Conservation (phyloP, 768 basidiomycete species). For the Tephrocybe sp. region DNA sequence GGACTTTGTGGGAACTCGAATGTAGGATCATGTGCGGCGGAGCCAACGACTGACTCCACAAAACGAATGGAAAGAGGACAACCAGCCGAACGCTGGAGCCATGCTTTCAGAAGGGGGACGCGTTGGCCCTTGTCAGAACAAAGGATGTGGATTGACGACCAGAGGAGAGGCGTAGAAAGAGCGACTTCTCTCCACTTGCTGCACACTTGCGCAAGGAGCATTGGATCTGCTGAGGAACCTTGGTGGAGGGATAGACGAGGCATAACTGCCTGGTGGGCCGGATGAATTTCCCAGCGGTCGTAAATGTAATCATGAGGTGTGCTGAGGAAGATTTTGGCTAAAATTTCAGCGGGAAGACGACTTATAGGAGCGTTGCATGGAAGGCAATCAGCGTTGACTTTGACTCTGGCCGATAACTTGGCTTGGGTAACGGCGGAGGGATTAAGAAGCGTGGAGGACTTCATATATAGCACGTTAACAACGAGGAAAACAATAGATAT, state of each 20-base stretch:
- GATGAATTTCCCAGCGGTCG: background rate
- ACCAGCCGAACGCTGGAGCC: slow-evolving; percentile 4
- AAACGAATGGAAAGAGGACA: slow-evolving; percentile 9
- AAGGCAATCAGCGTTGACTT: background rate
- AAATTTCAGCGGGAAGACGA: slow-evolving; percentile 4
- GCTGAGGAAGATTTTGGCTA: slow-evolving; percentile 8
- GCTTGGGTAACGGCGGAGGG: background rate
- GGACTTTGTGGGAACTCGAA: background rate
- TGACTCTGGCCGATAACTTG: background rate
- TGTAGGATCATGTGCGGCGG: background rate
- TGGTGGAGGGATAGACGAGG: slow-evolving; percentile 3
- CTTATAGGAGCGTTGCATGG: background rate
- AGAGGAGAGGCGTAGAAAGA: slow-evolving; percentile 7
- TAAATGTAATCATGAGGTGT: background rate
- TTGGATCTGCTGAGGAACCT: slow-evolving; percentile 7
- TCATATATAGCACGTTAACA: too few species aligned
- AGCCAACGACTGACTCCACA: background rate
- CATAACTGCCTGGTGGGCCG: background rate
- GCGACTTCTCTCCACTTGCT: slow-evolving; percentile 6
- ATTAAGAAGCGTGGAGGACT: too few species aligned
- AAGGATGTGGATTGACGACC: slow-evolving; percentile 9
- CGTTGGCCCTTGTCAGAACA: background rate
- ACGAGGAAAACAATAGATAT: too few species aligned
- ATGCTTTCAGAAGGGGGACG: slow-evolving; percentile 2
- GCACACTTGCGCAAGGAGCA: slow-evolving; percentile 11